These are phyloP conservation scores for Trichaptum fuscoviolaceum DNA, from an alignment of 768 basidiomycete species.

Conservation along the genomic window DNA sequence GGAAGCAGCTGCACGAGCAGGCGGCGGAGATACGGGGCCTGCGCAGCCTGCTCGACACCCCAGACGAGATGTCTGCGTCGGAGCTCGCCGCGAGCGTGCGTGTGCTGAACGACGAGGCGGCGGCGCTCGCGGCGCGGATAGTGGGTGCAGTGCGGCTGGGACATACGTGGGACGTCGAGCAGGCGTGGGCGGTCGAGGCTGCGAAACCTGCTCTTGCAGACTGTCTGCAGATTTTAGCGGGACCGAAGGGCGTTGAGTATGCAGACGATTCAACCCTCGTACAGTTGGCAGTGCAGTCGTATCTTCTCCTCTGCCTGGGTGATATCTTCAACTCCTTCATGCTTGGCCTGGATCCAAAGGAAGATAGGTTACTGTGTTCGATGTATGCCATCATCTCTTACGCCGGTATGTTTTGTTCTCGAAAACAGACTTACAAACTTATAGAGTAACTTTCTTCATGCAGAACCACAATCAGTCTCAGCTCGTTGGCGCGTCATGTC, in stretches of 20 bases:
- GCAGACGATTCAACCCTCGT: conserved; percentile 28
- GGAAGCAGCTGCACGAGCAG: conserved; percentile 3
- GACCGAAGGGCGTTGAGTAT: conserved; percentile 22
- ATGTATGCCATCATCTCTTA: conserved; percentile 21
- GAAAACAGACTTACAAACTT: background rate
- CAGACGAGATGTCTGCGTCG: background rate
- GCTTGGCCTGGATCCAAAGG: conserved; percentile 25
- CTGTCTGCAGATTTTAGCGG: background rate
- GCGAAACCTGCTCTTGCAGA: background rate
- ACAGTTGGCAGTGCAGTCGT: conserved; percentile 32
- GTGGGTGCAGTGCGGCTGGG: background rate
- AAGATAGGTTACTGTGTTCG: conserved; percentile 22
- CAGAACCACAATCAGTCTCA: conserved; percentile 31
- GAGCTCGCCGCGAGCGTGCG: background rate
- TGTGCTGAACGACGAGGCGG: conserved; percentile 1
- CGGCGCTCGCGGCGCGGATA: background rate
- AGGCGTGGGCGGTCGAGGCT: conserved; percentile 3
- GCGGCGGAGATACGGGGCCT: conserved; percentile 2
- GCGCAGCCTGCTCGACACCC: conserved; percentile 1
- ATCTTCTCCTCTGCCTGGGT: conserved; percentile 29
- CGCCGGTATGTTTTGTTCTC: background rate
- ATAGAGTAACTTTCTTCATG: background rate
- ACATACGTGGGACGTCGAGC: background rate
- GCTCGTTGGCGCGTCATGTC: conserved; percentile 30
- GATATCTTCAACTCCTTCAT: conserved; percentile 28